Evolutionary conservation across 768 basidiomycete genomes (phyloP), one percentile per base, ranked within the genome.

Genomic region (Leccinellum albellum): DNA sequence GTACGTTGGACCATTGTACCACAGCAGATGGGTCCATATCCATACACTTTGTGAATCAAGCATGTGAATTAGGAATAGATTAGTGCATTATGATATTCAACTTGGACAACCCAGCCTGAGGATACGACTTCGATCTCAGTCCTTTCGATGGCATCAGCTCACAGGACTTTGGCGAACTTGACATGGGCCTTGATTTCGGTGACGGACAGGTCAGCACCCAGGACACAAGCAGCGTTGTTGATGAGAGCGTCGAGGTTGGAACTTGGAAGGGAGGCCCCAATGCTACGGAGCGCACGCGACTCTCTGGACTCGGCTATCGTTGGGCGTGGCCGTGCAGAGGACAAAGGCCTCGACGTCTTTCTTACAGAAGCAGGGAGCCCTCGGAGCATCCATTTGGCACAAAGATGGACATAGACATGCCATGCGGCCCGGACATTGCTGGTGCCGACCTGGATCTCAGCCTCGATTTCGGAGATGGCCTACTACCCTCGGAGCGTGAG

Each of bases 81-180:
- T 20, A 17, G 26, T 61, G n/a, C 15, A 42, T 47, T 29, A 60
- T 29, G 87, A 91, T 66, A 50, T 81, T 86, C 61, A 87, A 85
- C 67, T 68, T 84, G 31, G 82, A 85, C 53, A 79, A 78, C 58
- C 67, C 70, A 8, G n/a, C n/a, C n/a, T n/a, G n/a, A n/a, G 74
- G 72, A 42, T 87, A 86, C 62, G 84, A 84, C n/a, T 90, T 90
- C 58, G 90, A 89, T 64, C 79, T 91, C 47, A 89, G 87, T 3
- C 87, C 87, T 15, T 82, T 82, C 0, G 89, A 88, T 61, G 92
- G 90, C 33, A 90, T 94, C 61, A 91, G 89, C 23, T 93, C 92
- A 3, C 88, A 91, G 68, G 91, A 91, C 68, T 89, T 87, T 66
- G 72, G 64, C 55, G 86, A 85, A 42, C 67, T 88, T 28, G 90